Percentiles rank a stretch among this genome's conserved stretches.
Evolutionary conservation across 176 grass and related monocot species (phyloP).

Genomic region (Rhynchospora pubera): DNA sequence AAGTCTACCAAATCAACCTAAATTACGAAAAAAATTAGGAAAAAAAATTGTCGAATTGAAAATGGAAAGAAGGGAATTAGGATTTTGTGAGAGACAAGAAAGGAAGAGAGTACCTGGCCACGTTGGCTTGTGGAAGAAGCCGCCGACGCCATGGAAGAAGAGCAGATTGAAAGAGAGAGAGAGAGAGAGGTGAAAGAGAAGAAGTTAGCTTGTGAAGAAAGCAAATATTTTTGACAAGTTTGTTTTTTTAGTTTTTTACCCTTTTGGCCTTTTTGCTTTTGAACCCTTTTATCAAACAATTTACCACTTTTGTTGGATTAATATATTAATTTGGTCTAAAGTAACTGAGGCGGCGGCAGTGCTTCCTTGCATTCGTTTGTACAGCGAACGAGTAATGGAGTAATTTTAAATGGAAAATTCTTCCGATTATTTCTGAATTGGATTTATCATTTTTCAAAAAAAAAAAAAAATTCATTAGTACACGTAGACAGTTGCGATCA

Average conservation of each 20-base stretch:
- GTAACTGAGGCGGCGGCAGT: too few species aligned
- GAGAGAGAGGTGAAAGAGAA: background rate
- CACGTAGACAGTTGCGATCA: too few species aligned
- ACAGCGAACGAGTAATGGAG: too few species aligned
- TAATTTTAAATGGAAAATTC: too few species aligned
- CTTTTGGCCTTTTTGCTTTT: background rate
- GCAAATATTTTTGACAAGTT: background rate
- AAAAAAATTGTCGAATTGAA: background rate
- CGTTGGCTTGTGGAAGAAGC: background rate
- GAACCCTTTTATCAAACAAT: background rate
- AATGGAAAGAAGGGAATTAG: slow-evolving; percentile 31
- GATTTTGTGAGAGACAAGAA: background rate
- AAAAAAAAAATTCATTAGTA: too few species aligned
- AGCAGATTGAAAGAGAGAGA: background rate
- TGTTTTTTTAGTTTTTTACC: background rate
- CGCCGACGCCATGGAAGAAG: slow-evolving; percentile 10
- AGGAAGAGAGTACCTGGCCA: background rate
- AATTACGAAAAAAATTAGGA: slow-evolving; percentile 21
- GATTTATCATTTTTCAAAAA: too few species aligned
- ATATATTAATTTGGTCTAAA: background rate
- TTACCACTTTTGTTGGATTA: slow-evolving; percentile 28
- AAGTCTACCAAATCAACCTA: slow-evolving; percentile 98
- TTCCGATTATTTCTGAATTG: too few species aligned
- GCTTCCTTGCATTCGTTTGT: too few species aligned
- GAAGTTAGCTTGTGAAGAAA: background rate